Conservation (phyloP, 78 protist species). For the Cavenderia fasciculata region DNA sequence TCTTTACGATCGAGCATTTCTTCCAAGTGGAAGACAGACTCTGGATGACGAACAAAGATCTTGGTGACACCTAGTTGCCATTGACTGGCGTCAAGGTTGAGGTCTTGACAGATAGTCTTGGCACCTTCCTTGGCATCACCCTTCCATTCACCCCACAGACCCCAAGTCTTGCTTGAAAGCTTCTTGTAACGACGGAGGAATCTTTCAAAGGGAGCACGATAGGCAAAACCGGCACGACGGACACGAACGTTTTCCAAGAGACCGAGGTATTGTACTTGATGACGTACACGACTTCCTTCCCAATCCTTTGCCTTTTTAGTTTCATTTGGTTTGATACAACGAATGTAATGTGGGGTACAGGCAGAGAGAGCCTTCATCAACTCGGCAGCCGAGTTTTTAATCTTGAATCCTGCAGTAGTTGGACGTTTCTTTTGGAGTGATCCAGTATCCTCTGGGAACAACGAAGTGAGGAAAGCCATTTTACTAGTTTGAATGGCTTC, state of each 20-base stretch:
- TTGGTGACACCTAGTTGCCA: constrained; percentile 93
- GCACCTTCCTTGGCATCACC: constrained; percentile 83
- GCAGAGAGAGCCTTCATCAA: constrained; percentile 69
- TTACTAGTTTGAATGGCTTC: constrained; percentile 56
- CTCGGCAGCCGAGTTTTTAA: constrained; percentile 82
- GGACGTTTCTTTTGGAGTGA: constrained; percentile 83
- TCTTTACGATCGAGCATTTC: constrained; percentile 80
- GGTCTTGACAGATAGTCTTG: constrained; percentile 46
- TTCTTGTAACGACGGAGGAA: constrained; percentile 88
- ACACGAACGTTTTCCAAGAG: constrained; percentile 95
- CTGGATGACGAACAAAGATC: constrained; percentile 91
- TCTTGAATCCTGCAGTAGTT: constrained; percentile 92
- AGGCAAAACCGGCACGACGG: constrained; percentile 97
- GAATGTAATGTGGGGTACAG: constrained; percentile 92
- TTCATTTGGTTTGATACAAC: constrained; percentile 96
- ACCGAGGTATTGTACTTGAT: constrained; percentile 94
- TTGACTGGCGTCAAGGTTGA: constrained; percentile 71
- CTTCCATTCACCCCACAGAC: constrained; percentile 77
- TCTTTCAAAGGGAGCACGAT: constrained; percentile 88
- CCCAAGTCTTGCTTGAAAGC: constrained; percentile 83
- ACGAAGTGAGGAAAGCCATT: constrained; percentile 32
- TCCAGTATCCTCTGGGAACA: constrained; percentile 59
- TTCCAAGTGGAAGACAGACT: constrained; percentile 83
- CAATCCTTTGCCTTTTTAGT: constrained; percentile 73
- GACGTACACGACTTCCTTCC: constrained; percentile 74